Evolutionary conservation across 2,329 filamentous ascomycete genomes (phyloP), one percentile per base, ranked within the genome.

Genomic region (Apiospora malaysiana): DNA sequence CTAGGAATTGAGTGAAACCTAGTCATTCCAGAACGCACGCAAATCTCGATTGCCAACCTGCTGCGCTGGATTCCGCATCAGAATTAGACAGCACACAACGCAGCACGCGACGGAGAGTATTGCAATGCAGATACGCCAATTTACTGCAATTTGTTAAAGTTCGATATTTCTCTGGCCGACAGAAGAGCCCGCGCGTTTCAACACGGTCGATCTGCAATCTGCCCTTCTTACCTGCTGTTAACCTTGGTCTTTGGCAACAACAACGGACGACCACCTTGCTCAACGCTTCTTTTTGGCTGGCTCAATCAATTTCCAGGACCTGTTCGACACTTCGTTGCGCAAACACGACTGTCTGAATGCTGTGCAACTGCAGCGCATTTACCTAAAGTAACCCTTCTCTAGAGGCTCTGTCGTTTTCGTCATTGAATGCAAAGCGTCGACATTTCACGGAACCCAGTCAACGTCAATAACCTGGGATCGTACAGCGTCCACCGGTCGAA

Each of bases 21-120:
- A 63, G 56, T 40, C 56, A 63, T 63, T 63, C 56, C 56, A 63
- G 56, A 37, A 63, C 51, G 27, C 56, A 40, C 56, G 56, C 56
- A 40, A 63, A 63, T 63, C 56, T 40, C 56, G 56, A 63, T 63
- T n/a, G 27, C 56, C 56, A 63, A n/a, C 56, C 56, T 37, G 18
- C 4, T 40, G 56, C 56, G 56, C 56, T 63, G 56, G 56, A 63
- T 63, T 63, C 32, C 56, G 56, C 56, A 63, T 63, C 56, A 63
- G 40, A 40, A 40, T 32, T 63, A 40, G 56, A 63, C 56, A 63
- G n/a, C 18, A 63, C 56, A 40, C 18, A 27, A 32, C 32, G 40
- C 18, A n/a, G 21, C 37, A 40, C 56, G 56, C 56, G 56, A 63
- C 56, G 32, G 32, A 32, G 56, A 63, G 56, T 32, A 63, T 63